phyloP scores from a whole-genome alignment of 257 asterid genomes.

The Mentha longifolia region DNA sequence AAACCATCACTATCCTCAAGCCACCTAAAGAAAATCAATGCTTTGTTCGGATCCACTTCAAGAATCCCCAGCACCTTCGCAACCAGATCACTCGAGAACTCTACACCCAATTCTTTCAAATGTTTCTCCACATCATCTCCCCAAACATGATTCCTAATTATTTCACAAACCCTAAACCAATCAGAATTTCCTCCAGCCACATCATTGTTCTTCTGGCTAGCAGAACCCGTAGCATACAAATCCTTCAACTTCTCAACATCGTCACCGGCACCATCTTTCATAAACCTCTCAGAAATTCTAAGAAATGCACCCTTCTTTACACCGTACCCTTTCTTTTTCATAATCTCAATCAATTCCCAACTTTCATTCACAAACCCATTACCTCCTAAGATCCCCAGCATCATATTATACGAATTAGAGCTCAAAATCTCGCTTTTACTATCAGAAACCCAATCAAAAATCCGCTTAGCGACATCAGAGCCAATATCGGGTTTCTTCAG shows the following conservation, averaged over 20 bases:
- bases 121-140: conserved; percentile 69
- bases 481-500: conserved; percentile 43
- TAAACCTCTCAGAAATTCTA: conserved; percentile 54
- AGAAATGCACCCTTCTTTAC: conserved; percentile 50
- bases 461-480: conserved; percentile 57
- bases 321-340: conserved; percentile 71
- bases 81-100: conserved; percentile 63
- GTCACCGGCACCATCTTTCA: conserved; percentile 51
- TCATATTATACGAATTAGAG: conserved; percentile 70
- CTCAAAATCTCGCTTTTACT: conserved; percentile 60
- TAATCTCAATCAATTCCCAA: conserved; percentile 59
- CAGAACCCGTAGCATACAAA: conserved; percentile 54
- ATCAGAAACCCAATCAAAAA: conserved; percentile 72
- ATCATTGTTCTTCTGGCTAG: conserved; percentile 23
- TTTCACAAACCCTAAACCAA: conserved; percentile 48
- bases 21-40: conserved; percentile 86
- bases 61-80: conserved; percentile 53
- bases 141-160: conserved; percentile 66
- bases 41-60: conserved; percentile 58
- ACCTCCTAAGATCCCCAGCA: conserved; percentile 60
- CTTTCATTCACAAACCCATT: conserved; percentile 62
- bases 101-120: conserved; percentile 52
- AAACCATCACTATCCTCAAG: conserved; percentile 69
- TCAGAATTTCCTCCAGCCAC: conserved; percentile 35
- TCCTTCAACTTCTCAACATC: conserved; percentile 65